These are phyloP conservation scores for Eucalyptus tenuipes DNA, from an alignment of 345 rosid species.

Conservation along the genomic window DNA sequence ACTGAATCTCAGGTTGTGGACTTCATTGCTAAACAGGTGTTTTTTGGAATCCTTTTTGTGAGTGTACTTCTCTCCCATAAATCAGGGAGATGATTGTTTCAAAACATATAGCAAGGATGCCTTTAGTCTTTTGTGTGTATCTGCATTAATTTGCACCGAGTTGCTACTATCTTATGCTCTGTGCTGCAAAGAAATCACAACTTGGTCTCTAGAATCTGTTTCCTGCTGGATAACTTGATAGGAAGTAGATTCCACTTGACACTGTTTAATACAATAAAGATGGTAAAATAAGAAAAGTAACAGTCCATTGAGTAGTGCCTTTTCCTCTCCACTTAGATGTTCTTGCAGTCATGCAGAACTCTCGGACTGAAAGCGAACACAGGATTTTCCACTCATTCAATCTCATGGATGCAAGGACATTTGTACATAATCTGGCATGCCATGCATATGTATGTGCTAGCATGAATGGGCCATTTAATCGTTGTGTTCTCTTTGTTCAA, in stretches of 20 bases:
- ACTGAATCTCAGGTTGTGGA: conserved; percentile 50
- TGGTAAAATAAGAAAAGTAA: neutral
- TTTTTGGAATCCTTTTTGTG: neutral
- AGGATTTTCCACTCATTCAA: neutral
- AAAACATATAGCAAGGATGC: neutral
- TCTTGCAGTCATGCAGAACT: neutral
- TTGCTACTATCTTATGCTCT: neutral
- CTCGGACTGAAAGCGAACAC: neutral
- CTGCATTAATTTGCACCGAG: neutral
- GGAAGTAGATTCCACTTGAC: neutral
- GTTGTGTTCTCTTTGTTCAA: neutral
- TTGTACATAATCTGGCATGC: no score
- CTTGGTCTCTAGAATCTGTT: neutral
- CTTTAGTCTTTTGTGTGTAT: neutral
- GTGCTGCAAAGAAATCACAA: neutral
- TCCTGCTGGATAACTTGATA: neutral
- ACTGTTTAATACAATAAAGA: neutral
- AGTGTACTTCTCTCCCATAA: neutral
- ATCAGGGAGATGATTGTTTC: neutral
- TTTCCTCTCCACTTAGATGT: neutral
- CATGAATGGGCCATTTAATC: neutral
- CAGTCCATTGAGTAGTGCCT: neutral
- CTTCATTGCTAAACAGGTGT: conserved; percentile 60
- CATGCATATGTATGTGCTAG: neutral
- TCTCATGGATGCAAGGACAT: neutral